Percentiles rank a stretch among this genome's conserved stretches.
Conservation (phyloP, 1,284 basidiomycete genomes). For the Tilletia caries region DNA sequence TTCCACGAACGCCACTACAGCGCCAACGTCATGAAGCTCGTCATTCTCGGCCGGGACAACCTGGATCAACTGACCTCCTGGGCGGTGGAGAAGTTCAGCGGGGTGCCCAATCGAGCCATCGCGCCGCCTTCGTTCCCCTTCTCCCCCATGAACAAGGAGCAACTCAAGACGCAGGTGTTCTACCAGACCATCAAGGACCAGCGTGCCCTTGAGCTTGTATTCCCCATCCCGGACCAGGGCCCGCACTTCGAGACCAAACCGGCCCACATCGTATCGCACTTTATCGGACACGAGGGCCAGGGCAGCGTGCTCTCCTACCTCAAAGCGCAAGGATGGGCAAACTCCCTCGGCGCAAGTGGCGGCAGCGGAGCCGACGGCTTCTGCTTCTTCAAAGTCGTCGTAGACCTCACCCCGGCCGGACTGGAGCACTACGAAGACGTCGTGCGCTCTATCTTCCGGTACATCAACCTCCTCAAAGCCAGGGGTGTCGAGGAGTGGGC, state of each 20-base stretch:
- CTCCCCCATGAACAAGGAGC: conserved; percentile 61
- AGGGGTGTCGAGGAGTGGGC: conserved; percentile 67
- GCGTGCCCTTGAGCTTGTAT: conserved; percentile 78
- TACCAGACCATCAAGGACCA: conserved; percentile 88
- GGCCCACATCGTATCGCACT: conserved; percentile 73
- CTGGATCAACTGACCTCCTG: conserved; percentile 72
- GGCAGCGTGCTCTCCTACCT: conserved; percentile 89
- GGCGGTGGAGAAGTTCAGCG: conserved; percentile 72
- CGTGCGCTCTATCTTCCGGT: conserved; percentile 74
- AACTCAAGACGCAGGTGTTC: conserved; percentile 71
- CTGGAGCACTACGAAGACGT: conserved; percentile 81
- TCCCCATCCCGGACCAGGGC: conserved; percentile 67
- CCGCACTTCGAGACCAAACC: conserved; percentile 78
- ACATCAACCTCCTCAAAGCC: conserved; percentile 77
- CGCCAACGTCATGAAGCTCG: conserved; percentile 87
- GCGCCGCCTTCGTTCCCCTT: conserved; percentile 67
- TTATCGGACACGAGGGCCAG: conserved; percentile 92
- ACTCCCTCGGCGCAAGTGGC: conserved; percentile 70
- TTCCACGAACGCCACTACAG: conserved; percentile 95
- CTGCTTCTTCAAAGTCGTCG: conserved; percentile 79
- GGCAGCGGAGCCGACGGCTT: conserved; percentile 71
- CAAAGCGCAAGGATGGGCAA: conserved; percentile 88
- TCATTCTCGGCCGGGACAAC: conserved; percentile 83
- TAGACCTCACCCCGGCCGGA: conserved; percentile 78
- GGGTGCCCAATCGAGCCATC: conserved; percentile 68